Evolutionary conservation across 1,284 basidiomycete species (phyloP), one percentile per base, ranked within the genome.

Genomic region (Tylopilus sp.): DNA sequence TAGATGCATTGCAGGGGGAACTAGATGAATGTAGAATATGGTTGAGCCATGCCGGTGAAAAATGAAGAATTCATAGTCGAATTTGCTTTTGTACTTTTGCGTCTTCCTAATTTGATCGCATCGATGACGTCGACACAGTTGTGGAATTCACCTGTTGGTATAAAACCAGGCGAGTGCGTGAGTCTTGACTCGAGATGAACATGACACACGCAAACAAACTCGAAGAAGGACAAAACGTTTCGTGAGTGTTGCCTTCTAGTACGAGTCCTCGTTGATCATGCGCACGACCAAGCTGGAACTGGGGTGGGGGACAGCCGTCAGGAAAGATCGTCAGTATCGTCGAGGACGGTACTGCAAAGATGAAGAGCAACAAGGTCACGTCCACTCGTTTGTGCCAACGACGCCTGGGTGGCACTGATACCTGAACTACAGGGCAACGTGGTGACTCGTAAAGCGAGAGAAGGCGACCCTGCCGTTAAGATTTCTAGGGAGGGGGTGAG

Each of bases 381-480:
- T 49, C n/a, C 12, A 49, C n/a, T 49, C n/a, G n/a, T 22, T 22
- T 22, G 5, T 44, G 10, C 41, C n/a, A n/a, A n/a, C n/a, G n/a
- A n/a, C n/a, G n/a, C n/a, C n/a, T n/a, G 10, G 13, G 47, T 24
- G 47, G 44, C 44, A 49, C 47, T 54, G 58, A 61, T 39, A 64
- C 57, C 26, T 16, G 52, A 33, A 15, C n/a, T 22, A 26, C 32
- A 84, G 81, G 81, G 82, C 2, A 81, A 83, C 53, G 81, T 79
- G 1, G 74, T 82, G 39, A 76, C 68, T 8, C 76, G 81, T 47
- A 82, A 77, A 29, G 80, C 78, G 1, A 73, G 69, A 29, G 75
- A 76, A 33, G 82, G 77, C 7, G 82, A 84, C 68, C 81, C 82
- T 4, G 82, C 80, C 2, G 78, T 84, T 58, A 81, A 82, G 73